Percentiles rank a stretch among this genome's conserved stretches.
Conservation (phyloP, 352 stramenopile genomes). For the Phytopythium kandeliae region DNA sequence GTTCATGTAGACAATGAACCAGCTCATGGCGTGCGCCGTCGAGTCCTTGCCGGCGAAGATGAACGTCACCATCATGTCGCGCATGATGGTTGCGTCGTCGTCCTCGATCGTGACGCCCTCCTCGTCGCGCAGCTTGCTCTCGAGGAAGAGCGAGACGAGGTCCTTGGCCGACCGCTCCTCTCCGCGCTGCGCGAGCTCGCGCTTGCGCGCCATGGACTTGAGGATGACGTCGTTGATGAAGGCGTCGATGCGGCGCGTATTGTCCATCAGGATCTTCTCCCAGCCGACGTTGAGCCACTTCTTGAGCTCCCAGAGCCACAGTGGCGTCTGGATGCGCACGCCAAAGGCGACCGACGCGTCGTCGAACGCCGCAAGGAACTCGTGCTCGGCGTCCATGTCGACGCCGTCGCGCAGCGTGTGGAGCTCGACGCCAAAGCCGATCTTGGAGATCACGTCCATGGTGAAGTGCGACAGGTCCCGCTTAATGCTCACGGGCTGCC, state of each 20-base stretch:
- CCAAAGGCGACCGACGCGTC: conserved; percentile 28
- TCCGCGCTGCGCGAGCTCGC: conserved; percentile 29
- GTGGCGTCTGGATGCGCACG: conserved; percentile 15
- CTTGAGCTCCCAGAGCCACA: conserved; percentile 38
- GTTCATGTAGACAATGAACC: conserved; percentile 75
- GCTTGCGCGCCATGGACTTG: conserved; percentile 34
- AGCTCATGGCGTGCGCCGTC: conserved; percentile 54
- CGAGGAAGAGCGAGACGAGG: conserved; percentile 31
- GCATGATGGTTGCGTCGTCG: not conserved
- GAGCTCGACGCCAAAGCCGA: conserved; percentile 68
- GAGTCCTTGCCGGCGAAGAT: conserved; percentile 56
- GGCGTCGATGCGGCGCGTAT: conserved; percentile 31
- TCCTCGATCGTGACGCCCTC: no score
- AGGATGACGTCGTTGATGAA: conserved; percentile 46
- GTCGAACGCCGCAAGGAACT: conserved; percentile 47
- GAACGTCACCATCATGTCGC: conserved; percentile 59
- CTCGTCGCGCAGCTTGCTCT: conserved; percentile 17
- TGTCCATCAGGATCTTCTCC: conserved; percentile 29
- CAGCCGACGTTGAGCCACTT: conserved; percentile 21
- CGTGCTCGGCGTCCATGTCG: conserved; percentile 26
- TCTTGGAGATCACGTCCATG: conserved; percentile 66
- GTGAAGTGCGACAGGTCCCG: conserved; percentile 37
- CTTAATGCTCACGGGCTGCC: conserved; percentile 10
- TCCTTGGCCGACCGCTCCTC: no score
- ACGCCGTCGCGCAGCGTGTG: conserved; percentile 15